Percentiles rank a stretch among this genome's conserved stretches.
Conservation (phyloP, 2,329 filamentous ascomycete species). For the Shiraia bambusicola region DNA sequence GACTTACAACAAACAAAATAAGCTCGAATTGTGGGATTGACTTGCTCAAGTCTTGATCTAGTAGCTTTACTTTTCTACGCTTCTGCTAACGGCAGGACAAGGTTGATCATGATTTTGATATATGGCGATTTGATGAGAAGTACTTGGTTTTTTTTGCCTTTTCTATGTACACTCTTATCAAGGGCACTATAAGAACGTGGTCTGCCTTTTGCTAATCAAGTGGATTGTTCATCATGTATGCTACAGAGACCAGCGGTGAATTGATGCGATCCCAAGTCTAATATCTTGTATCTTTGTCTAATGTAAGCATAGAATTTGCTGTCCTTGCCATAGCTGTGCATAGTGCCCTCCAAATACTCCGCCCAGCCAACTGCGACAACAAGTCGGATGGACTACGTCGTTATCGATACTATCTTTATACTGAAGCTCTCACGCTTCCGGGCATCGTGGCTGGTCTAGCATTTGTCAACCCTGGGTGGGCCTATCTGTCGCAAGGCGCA, state of each 20-base stretch:
- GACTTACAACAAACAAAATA: slow-evolving; percentile 21
- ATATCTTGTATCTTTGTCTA: background rate
- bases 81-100: slow-evolving; percentile 31
- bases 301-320: slow-evolving; percentile 57
- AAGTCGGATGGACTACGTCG: slow-evolving; percentile 68
- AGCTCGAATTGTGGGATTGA: slow-evolving; percentile 39
- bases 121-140: slow-evolving; percentile 71
- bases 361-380: slow-evolving; percentile 44
- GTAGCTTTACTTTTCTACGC: slow-evolving; percentile 50
- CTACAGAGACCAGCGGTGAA: slow-evolving; percentile 65
- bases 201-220: slow-evolving; percentile 66
- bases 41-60: slow-evolving; percentile 55
- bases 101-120: slow-evolving; percentile 73
- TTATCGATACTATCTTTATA: slow-evolving; percentile 63
- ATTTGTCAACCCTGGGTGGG: slow-evolving; percentile 58
- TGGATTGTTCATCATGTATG: slow-evolving; percentile 67
- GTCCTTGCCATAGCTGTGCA: slow-evolving; percentile 74
- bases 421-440: slow-evolving; percentile 60
- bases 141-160: slow-evolving; percentile 67
- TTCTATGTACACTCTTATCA: slow-evolving; percentile 59
- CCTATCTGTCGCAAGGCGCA: slow-evolving; percentile 64
- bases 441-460: slow-evolving; percentile 62
- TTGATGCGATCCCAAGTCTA: slow-evolving; percentile 1
- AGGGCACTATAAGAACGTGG: slow-evolving; percentile 53
- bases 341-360: slow-evolving; percentile 70